Evolutionary conservation across 129 eudicot species (phyloP), one percentile per base, ranked within the genome.

Genomic region (Saposhnikovia divaricata): DNA sequence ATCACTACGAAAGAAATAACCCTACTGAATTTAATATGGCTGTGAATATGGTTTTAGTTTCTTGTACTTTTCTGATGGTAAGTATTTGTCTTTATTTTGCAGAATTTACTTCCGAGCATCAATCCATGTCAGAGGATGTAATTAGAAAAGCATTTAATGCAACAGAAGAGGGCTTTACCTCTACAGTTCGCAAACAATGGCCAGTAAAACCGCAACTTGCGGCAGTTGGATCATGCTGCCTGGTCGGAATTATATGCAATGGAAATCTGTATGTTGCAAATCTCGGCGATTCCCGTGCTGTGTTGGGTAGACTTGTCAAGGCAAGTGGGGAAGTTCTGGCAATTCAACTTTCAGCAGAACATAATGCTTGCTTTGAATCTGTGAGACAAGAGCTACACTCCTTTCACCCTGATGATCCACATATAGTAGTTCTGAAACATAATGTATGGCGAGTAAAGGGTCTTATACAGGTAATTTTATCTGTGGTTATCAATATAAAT

Each of bases 51-150:
- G 37, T 34, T 34, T 34, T 34, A 34, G 37, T 34, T 34, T 34
- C 37, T 34, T 34, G 37, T 1, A 34, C 15, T 7, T 37, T 37
- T 69, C 31, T 10, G 71, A 65, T 34, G 39, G 27, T 65, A 65
- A 65, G 34, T n/a, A 65, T 27, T 11, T 65, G 38, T 27, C 44
- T 14, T 38, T 6, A 16, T 85, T 80, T 18, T 70, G 61, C 84
- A 94, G 98, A 92, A 85, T 94, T 94, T 85, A 75, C 93, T 12
- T 76, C 65, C 5, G 79, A 76, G 79, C 79, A 76, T 38, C 79
- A 76, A 34, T 76, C 79, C 43, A 76, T 76, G 79, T 76, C 79
- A 27, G 82, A 65, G 72, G 74, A 79, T 31, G 82, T 68, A 47
- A 76, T 76, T 50, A 31, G 25, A 50, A 76, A 76, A 27, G 79